A percentile compares a stretch with the other conserved stretches of the same genome.
phyloP scores from a whole-genome alignment of 2,329 filamentous ascomycete genomes.

The Teratosphaeria pseudoeucalypti region DNA sequence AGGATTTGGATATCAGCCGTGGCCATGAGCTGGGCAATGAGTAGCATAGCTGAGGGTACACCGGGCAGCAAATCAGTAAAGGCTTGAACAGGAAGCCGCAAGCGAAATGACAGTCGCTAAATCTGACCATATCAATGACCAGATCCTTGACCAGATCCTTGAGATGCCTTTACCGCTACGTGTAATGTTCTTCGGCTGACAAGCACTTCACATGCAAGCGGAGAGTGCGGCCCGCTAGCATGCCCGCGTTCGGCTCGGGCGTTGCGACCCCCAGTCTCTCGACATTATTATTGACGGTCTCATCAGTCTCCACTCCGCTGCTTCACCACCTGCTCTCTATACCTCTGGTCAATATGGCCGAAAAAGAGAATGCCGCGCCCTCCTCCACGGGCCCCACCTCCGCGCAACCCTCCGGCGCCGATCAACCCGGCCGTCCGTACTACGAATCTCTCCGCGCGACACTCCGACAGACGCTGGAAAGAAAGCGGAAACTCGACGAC shows the following conservation, averaged over 20 bases:
- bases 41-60: too few species aligned
- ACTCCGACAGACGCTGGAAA: constrained; percentile 55
- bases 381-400: constrained; percentile 5
- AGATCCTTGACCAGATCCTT: too few species aligned
- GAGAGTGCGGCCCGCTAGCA: background rate
- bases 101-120: too few species aligned
- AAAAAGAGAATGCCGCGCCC: background rate
- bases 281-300: too few species aligned
- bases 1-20: too few species aligned
- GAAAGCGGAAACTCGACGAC: constrained; percentile 53
- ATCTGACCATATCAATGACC: too few species aligned
- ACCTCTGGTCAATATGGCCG: background rate
- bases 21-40: too few species aligned
- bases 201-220: background rate
- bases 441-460: constrained; percentile 63
- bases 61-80: too few species aligned
- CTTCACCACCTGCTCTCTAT: background rate
- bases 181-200: too few species aligned
- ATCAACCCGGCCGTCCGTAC: constrained; percentile 45
- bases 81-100: too few species aligned
- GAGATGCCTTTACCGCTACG: too few species aligned
- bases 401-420: constrained; percentile 25
- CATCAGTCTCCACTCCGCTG: background rate
- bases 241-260: background rate
- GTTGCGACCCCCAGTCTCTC: background rate